Conservation (phyloP, 352 stramenopile genomes). For the Peronosclerospora sorghi region DNA sequence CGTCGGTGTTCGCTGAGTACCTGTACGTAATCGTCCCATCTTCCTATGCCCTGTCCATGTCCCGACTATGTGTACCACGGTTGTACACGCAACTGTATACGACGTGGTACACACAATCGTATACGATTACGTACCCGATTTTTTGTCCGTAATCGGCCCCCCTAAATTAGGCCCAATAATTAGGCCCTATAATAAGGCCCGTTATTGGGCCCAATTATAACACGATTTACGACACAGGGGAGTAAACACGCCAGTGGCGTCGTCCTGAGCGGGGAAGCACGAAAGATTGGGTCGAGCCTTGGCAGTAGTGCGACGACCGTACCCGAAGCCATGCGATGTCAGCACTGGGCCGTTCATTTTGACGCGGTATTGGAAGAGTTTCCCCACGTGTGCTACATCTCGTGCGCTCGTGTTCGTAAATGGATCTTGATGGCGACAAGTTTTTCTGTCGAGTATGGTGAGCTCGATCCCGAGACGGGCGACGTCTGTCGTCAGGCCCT, state of each 20-base stretch:
- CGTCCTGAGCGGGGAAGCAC: conserved; percentile 36
- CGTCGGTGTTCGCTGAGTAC: too few relatives aligned
- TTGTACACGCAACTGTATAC: too few relatives aligned
- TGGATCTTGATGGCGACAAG: conserved; percentile 69
- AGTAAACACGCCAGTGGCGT: conserved; percentile 14
- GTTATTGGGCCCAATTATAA: too few relatives aligned
- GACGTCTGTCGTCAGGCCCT: conserved; percentile 60
- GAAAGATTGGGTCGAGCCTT: conserved; percentile 25
- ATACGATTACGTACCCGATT: too few relatives aligned
- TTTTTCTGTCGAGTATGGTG: conserved; percentile 54
- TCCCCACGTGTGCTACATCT: conserved; percentile 32
- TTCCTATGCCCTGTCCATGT: too few relatives aligned
- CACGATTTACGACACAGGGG: too few relatives aligned
- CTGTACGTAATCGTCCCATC: too few relatives aligned
- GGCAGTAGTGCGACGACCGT: conserved; percentile 38
- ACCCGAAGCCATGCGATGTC: conserved; percentile 49
- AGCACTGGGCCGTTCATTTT: conserved; percentile 68
- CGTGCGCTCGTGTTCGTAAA: conserved; percentile 55
- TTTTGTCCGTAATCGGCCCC: too few relatives aligned
- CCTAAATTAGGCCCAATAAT: too few relatives aligned
- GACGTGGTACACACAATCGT: too few relatives aligned
- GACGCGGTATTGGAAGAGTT: conserved; percentile 50
- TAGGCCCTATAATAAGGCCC: too few relatives aligned
- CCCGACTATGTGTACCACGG: too few relatives aligned
- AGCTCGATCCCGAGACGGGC: conserved; percentile 55